Evolutionary conservation across 306 rosid species (phyloP), one percentile per base, ranked within the genome.

Genomic region (Astragalus membranaceus): DNA sequence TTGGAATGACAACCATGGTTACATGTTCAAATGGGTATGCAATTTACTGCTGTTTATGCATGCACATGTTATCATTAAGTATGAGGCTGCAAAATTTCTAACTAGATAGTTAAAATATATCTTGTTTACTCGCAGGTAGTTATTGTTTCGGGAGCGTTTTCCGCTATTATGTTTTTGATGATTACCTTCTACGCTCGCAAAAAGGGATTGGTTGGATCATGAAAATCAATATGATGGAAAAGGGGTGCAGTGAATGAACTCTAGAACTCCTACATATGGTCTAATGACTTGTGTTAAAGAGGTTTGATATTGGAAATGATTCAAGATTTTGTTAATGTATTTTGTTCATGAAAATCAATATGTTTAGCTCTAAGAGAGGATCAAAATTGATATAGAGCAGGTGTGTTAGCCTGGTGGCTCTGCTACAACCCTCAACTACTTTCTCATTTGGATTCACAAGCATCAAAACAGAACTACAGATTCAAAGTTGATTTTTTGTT

Each of bases 1-100:
- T 5, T 92, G 98, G 98, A 92, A 87, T 10, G 35, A 83, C 0
- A 3, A 58, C 48, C 75, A 86, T 15, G 85, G 79, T 2, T 87
- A 79, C 87, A 75, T 83, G 83, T 92, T 86, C 79, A 92, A 89
- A 89, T 92, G 98, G 96, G 98, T 92, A 89, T 0, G 88, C 66
- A 47, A 51, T 51, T 20, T 42, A 0, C 8, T 71, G 2, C 10
- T 26, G 11, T 47, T 43, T 15, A 54, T 37, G 47, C 37, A 23
- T 39, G 0, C 20, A 5, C 33, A 5, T 15, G 26, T 32, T 8
- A 20, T 15, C 12, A 9, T 8, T n/a, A 33, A 7, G 17, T 14
- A 10, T 51, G 2, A 20, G 36, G 52, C 67, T 32, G 39, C 67
- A 58, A 32, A 51, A 56, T 73, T 67, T 72, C 43, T 7, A 13